Evolutionary conservation across 805 yeast species (phyloP), one percentile per base, ranked within the genome.

Genomic region (Ogataea polymorpha): DNA sequence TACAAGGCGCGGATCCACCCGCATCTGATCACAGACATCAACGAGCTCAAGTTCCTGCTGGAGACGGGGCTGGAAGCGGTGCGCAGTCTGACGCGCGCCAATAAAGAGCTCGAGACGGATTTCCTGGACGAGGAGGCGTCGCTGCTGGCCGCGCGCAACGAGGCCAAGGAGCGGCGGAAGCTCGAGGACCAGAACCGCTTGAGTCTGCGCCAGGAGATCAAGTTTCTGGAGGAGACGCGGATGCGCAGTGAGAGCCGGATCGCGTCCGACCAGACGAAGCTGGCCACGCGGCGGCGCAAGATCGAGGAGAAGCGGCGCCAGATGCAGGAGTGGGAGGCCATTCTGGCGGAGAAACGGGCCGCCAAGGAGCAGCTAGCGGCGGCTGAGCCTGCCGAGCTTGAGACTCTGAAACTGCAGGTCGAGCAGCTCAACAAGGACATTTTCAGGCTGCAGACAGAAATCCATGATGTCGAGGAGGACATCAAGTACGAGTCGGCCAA

Each of bases 31-130:
- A 60, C 55, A 6, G 72, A 70, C 51, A 66, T 70, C 28, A 71
- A 66, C 42, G 74, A 70, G 45, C 48, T 71, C 26, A 63, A 71
- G 42, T 69, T 63, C 43, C 52, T 65, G 30, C 50, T 71, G 17
- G 75, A 70, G 47, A 54, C 65, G 5, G 69, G 70, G 2, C 65
- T 70, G 31, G 73, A 67, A 20, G 73, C 70, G 21, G 58, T 68
- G 12, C 62, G 65, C 35, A 50, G 61, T 7, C 51, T 68, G 13
- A 45, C 65, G 44, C 56, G 51, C 18, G 65, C 68, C 13, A 63
- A 62, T 41, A 49, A 50, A 25, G 65, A 61, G 26, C 49, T 60
- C 0, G 55, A 59, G 23, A n/a, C 39, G 5, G 74, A 71, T 29
- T 67, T 65, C 42, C 49, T 56, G 28, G 74, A 71, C 20, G 70